Percentiles rank a stretch among this genome's conserved stretches.
Conservation (phyloP, 257 asterid species). For the Knoxia roxburghii region DNA sequence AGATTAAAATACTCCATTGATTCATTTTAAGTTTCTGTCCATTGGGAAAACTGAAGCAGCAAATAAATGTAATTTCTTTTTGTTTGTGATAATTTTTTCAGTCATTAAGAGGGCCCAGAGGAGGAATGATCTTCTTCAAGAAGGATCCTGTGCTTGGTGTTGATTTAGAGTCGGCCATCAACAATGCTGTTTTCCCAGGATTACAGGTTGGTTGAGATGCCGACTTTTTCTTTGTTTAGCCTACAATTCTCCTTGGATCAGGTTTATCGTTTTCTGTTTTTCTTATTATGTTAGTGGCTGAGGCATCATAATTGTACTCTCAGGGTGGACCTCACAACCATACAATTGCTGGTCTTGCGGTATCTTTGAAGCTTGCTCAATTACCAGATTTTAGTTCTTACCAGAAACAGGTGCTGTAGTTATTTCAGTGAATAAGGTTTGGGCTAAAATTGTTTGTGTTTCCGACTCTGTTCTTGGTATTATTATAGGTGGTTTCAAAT, state of each 20-base stretch:
- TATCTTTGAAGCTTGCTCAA: conserved; percentile 69
- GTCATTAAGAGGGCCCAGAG: conserved; percentile 97
- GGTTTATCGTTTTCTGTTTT: neutral
- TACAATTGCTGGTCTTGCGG: conserved; percentile 88
- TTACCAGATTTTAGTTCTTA: conserved; percentile 70
- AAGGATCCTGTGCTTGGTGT: conserved; percentile 77
- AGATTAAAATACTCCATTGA: neutral
- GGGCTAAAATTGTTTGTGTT: neutral
- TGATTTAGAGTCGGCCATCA: conserved; percentile 78
- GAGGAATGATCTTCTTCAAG: conserved; percentile 96
- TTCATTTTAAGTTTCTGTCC: neutral
- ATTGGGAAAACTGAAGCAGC: neutral
- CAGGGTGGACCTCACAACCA: conserved; percentile 98
- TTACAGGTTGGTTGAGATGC: conserved; percentile 53
- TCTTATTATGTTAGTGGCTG: neutral
- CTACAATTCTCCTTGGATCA: neutral
- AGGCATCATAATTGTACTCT: neutral
- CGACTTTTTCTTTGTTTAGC: neutral
- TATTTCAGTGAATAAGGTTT: conserved; percentile 3
- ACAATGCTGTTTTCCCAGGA: conserved; percentile 89
- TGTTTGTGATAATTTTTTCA: conserved; percentile 23
- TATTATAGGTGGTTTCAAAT: conserved; percentile 66
- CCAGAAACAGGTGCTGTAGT: conserved; percentile 54
- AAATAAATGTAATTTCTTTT: neutral
- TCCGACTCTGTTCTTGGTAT: conserved; percentile 11